Percentiles rank a stretch among this genome's conserved stretches.
These are phyloP conservation scores for Apiospora arundinis DNA, from an alignment of 2,329 filamentous ascomycete genomes.

Conservation along the genomic window DNA sequence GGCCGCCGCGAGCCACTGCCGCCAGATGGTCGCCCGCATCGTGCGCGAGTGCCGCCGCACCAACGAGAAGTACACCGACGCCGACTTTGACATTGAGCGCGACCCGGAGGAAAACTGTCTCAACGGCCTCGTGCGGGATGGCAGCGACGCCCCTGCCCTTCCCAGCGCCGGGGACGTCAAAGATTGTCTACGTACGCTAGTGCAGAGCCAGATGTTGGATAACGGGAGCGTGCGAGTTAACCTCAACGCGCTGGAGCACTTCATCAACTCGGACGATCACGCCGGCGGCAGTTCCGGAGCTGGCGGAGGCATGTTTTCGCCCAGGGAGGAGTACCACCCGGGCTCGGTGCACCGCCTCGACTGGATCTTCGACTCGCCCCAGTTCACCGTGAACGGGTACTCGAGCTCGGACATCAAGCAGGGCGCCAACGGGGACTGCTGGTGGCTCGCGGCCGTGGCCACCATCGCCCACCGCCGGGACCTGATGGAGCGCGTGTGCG, in stretches of 20 bases:
- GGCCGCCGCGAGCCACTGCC: slow-evolving; percentile 46
- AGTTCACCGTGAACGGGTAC: slow-evolving; percentile 49
- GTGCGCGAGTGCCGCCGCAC: slow-evolving; percentile 53
- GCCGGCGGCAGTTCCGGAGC: background rate
- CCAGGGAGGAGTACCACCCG: slow-evolving; percentile 35
- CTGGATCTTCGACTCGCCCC: slow-evolving; percentile 50
- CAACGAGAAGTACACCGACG: slow-evolving; percentile 53
- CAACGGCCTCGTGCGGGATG: slow-evolving; percentile 26
- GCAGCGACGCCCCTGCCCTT: background rate
- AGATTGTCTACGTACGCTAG: slow-evolving; percentile 33
- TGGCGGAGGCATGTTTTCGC: slow-evolving; percentile 23
- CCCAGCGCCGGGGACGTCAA: slow-evolving; percentile 31
- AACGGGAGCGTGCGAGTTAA: slow-evolving; percentile 30
- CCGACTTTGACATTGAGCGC: slow-evolving; percentile 51
- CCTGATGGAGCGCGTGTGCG: slow-evolving; percentile 71
- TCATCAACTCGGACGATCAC: slow-evolving; percentile 26
- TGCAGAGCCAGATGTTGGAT: slow-evolving; percentile 32
- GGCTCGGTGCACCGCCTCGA: slow-evolving; percentile 51
- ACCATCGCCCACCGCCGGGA: slow-evolving; percentile 70
- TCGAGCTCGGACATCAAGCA: slow-evolving; percentile 51
- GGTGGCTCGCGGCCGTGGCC: slow-evolving; percentile 73
- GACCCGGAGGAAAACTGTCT: slow-evolving; percentile 47
- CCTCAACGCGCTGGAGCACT: slow-evolving; percentile 28
- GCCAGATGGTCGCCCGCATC: slow-evolving; percentile 46
- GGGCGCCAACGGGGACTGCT: slow-evolving; percentile 68